Evolutionary conservation across 2,329 filamentous ascomycete species (phyloP).

Genomic region (Curvularia lunata): DNA sequence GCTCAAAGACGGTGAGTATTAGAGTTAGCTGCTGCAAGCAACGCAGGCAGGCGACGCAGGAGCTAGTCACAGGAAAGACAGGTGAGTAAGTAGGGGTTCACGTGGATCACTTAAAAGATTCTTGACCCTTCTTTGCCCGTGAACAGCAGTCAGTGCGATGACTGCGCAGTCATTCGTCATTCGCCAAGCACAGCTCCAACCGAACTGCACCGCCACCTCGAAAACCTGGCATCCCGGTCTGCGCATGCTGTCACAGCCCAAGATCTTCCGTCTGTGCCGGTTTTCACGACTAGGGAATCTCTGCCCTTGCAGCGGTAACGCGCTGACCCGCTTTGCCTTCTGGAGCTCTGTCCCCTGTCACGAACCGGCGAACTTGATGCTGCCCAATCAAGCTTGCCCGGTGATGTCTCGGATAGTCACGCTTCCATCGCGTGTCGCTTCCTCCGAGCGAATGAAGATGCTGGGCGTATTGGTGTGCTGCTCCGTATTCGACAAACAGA

Average conservation of each 20-base stretch:
- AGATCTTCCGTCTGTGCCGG: conserved; percentile 21
- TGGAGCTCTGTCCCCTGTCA: conserved; percentile 27
- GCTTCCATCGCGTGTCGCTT: conserved; percentile 26
- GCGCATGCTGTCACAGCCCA: conserved; percentile 14
- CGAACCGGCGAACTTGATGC: conserved; percentile 10
- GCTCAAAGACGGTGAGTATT: conserved; percentile 25
- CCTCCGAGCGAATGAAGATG: conserved; percentile 24
- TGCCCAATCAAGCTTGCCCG: conserved; percentile 24
- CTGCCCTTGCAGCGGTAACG: conserved; percentile 42
- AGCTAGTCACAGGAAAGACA: conserved; percentile 16
- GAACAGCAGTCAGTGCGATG: conserved; percentile 10
- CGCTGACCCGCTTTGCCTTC: conserved; percentile 38
- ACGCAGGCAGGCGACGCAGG: conserved; percentile 8
- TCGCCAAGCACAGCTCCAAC: conserved; percentile 12
- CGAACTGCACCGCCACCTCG: conserved; percentile 21
- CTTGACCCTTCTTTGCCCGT: conserved; percentile 14
- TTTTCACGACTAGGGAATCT: conserved; percentile 27
- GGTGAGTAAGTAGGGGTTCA: conserved; percentile 4
- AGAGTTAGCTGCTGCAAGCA: background rate
- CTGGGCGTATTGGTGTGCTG: background rate
- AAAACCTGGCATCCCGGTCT: conserved; percentile 17
- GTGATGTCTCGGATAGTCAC: conserved; percentile 22
- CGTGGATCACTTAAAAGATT: conserved; percentile 17
- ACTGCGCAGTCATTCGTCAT: conserved; percentile 18
- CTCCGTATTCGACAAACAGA: background rate